Evolutionary conservation across 495 filamentous ascomycete genomes (phyloP), one percentile per base, ranked within the genome.

Genomic region (Trichoderma reesei): DNA sequence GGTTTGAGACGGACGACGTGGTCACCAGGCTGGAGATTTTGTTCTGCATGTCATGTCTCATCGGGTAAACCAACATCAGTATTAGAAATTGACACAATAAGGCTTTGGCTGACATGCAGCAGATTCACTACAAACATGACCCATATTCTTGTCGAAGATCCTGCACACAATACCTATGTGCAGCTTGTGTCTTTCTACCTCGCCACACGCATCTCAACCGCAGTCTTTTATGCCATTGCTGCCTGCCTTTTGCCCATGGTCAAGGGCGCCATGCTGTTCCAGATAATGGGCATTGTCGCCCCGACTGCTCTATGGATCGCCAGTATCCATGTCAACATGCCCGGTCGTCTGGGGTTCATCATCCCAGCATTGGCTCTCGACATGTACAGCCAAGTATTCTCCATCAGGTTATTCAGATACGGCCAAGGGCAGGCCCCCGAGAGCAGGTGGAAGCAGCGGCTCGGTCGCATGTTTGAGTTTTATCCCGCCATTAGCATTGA

Each of bases 1-100:
- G 82, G 83, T 85, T 86, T 67, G 83, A 85, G 64, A 75, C 71
- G 46, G 81, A 85, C 70, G 84, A 86, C 67, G 75, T 86, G 37
- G 59, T 81, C 11, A 81, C 83, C 64, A 71, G 83, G 11, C 59
- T 85, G 63, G 76, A 74, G 36, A 73, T 86, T 39, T 67, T 86
- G 11, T 83, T 85, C 63, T 71, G 79, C 38, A 80, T 85, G 65
- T 77, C 78, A 13, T 83, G 79, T 71, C 75, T 86, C 20, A 71
- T 85, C 8, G 83, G 74, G 70, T 73, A 63, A 31, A 68, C 64
- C 26, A 26, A 26, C 26, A 1, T 26, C 26, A 26, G 3, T 38
- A 34, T 4, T 33, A 48, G 8, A 18, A 6, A 20, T 18, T 6
- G 2, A 8, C 9, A 2, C 4, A 2, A n/a, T 48, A 48, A 48